A percentile compares a stretch with the other conserved stretches of the same genome.
These are phyloP conservation scores for Dissophora globulifera DNA, from an alignment of 192 early-diverging fungal genomes.

Conservation along the genomic window DNA sequence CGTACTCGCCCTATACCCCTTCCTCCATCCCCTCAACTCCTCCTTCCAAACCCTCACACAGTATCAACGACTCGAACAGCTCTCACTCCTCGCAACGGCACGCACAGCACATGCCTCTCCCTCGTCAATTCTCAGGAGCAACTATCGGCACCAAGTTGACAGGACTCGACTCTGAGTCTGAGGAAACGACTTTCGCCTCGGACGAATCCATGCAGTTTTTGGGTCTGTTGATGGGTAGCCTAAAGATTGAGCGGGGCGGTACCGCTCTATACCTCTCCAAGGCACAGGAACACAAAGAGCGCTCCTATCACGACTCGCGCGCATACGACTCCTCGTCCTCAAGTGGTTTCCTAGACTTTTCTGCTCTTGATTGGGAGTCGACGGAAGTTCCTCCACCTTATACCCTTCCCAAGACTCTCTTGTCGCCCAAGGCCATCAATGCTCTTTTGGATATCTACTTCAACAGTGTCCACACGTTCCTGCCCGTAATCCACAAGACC, in stretches of 20 bases:
- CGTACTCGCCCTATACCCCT: conserved; percentile 39
- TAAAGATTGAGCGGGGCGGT: conserved; percentile 42
- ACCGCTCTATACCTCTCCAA: conserved; percentile 39
- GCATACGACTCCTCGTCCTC: conserved; percentile 19
- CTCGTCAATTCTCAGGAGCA: conserved; percentile 31
- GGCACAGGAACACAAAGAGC: conserved; percentile 32
- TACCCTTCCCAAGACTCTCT: conserved; percentile 31
- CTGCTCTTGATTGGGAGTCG: conserved; percentile 35
- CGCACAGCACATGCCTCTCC: neutral
- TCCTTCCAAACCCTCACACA: conserved; percentile 25
- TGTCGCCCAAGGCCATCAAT: conserved; percentile 42
- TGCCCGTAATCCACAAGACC: conserved; percentile 67
- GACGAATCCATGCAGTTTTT: conserved; percentile 46
- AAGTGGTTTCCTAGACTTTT: conserved; percentile 17
- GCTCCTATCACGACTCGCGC: conserved; percentile 37
- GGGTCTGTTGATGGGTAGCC: conserved; percentile 30
- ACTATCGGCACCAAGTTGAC: conserved; percentile 20
- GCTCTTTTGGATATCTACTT: conserved; percentile 63
- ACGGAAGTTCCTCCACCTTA: conserved; percentile 26
- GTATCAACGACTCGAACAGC: neutral
- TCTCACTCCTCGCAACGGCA: too few species aligned
- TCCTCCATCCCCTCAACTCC: conserved; percentile 44
- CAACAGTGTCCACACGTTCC: conserved; percentile 64
- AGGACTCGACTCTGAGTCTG: conserved; percentile 19
- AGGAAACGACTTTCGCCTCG: conserved; percentile 8